Conservation (phyloP, 371 early-diverging fungal genomes). For the Mortierella sp. region DNA sequence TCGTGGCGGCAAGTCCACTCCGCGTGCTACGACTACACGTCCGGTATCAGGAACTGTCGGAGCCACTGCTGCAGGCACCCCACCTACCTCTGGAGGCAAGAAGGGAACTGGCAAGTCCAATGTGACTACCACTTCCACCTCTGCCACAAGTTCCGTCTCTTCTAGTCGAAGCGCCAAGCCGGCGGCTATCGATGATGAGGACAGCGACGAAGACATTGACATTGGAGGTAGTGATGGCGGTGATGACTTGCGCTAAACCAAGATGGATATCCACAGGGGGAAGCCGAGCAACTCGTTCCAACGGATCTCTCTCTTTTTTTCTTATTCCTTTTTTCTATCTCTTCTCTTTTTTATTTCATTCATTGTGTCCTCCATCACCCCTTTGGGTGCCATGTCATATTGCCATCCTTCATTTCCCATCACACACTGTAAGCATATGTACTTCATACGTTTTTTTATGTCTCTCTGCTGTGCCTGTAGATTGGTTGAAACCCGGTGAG, state of each 20-base stretch:
- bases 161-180: conserved; percentile 19
- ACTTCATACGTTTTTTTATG: no score
- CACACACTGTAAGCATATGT: no score
- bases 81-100: conserved; percentile 14
- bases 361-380: no score
- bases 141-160: no score
- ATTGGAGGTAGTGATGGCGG: conserved; percentile 74
- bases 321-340: not conserved
- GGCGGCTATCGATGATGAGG: conserved; percentile 46
- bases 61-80: conserved; percentile 8
- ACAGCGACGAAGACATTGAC: conserved; percentile 73
- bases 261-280: no score
- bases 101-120: conserved; percentile 9
- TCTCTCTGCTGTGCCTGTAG: no score
- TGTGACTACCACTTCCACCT: not conserved
- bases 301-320: not conserved
- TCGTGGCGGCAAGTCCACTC: conserved; percentile 39
- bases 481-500: no score
- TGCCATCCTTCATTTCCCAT: no score
- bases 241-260: conserved; percentile 59
- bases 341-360: no score
- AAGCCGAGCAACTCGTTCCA: not conserved
- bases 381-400: no score
- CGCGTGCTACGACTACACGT: conserved; percentile 1
- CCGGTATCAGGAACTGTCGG: conserved; percentile 8